These are phyloP conservation scores for Funneliformis mosseae DNA, from an alignment of 192 early-diverging fungal species.

Conservation along the genomic window DNA sequence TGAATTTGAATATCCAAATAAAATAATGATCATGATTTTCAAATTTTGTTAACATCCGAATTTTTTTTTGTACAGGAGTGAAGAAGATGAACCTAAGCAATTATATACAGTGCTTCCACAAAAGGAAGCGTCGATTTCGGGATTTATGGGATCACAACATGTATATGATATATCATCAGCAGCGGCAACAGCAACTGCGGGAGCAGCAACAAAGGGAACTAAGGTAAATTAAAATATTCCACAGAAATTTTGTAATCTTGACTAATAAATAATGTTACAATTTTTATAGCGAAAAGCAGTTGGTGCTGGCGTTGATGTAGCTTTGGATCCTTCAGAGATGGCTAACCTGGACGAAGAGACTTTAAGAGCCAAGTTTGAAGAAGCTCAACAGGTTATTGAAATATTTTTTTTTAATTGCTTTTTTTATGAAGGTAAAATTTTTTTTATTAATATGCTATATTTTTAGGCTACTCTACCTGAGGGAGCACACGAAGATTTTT, in stretches of 20 bases:
- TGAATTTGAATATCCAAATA: not conserved
- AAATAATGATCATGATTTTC: not conserved
- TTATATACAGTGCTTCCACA: slow-evolving; percentile 92
- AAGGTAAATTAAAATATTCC: slow-evolving; percentile 36
- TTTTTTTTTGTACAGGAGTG: slow-evolving; percentile 30
- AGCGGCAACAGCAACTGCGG: slow-evolving; percentile 43
- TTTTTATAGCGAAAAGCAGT: slow-evolving; percentile 53
- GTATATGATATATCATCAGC: slow-evolving; percentile 77
- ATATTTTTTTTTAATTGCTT: not conserved
- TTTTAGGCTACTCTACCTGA: slow-evolving; percentile 40
- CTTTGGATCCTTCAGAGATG: slow-evolving; percentile 89
- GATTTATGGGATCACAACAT: slow-evolving; percentile 95
- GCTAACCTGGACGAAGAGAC: slow-evolving; percentile 78
- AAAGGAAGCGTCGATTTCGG: slow-evolving; percentile 63
- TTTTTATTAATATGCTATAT: slow-evolving; percentile 8
- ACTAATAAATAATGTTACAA: slow-evolving; percentile 10
- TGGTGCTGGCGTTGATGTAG: slow-evolving; percentile 73
- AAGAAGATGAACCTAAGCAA: slow-evolving; percentile 54
- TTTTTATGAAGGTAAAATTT: not conserved
- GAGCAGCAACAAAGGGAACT: slow-evolving; percentile 50
- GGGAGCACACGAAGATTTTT: slow-evolving; percentile 73
- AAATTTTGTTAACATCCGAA: not conserved
- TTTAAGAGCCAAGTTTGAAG: slow-evolving; percentile 78
- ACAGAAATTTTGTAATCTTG: not conserved
- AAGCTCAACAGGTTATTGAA: slow-evolving; percentile 52